phyloP scores from a whole-genome alignment of 2,329 filamentous ascomycete genomes.

The Hypoxylon sp. region DNA sequence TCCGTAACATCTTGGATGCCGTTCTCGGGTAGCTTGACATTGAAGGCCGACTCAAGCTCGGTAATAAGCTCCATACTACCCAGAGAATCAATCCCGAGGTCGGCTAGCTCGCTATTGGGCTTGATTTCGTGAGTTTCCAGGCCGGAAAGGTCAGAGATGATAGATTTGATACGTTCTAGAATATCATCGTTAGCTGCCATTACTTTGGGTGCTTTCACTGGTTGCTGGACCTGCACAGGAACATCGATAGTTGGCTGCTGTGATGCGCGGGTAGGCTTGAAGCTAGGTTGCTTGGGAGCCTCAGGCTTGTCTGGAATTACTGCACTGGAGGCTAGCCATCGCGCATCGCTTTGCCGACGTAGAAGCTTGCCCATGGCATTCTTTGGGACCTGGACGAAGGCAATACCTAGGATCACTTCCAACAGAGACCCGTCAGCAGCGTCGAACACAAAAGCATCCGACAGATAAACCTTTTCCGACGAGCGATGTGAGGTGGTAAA shows the following conservation, averaged over 20 bases:
- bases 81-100: conserved; percentile 37
- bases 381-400: conserved; percentile 43
- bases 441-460: conserved; percentile 50
- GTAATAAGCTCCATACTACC: conserved; percentile 32
- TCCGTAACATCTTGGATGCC: conserved; percentile 3
- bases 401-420: conserved; percentile 48
- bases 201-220: too few species aligned
- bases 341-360: too few species aligned
- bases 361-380: conserved; percentile 43
- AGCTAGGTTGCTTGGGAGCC: too few species aligned
- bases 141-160: too few species aligned
- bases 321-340: too few species aligned
- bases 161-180: too few species aligned
- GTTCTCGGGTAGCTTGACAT: not conserved
- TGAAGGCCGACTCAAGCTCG: conserved; percentile 13
- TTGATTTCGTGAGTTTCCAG: too few species aligned
- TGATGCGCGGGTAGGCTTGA: too few species aligned
- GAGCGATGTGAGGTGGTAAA: conserved; percentile 39
- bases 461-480: conserved; percentile 42
- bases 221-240: too few species aligned
- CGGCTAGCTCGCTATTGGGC: conserved; percentile 9
- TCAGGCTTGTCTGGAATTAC: too few species aligned
- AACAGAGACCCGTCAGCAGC: conserved; percentile 40
- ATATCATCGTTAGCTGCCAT: too few species aligned
- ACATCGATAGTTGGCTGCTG: too few species aligned